Evolutionary conservation across 2,329 filamentous ascomycete genomes (phyloP).

Genomic region (Colletotrichum echinochloae): DNA sequence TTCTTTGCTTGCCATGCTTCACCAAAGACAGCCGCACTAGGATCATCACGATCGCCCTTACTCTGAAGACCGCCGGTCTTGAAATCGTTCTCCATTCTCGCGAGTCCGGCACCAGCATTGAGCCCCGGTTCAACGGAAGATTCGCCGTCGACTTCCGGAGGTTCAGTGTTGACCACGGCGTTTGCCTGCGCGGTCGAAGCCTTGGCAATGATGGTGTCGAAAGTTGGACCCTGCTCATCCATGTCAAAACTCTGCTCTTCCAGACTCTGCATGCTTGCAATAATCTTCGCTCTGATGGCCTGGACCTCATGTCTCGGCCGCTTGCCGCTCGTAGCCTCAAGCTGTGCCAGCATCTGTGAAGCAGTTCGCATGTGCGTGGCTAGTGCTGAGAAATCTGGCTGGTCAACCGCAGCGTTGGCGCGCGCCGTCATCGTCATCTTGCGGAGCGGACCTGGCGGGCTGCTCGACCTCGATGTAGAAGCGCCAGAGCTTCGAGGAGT

Average conservation of each 20-base stretch:
- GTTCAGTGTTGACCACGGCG: slow-evolving; percentile 54
- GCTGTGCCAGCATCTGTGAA: slow-evolving; percentile 86
- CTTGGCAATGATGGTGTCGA: slow-evolving; percentile 85
- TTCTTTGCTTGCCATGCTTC: slow-evolving; percentile 89
- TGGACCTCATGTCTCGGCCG: slow-evolving; percentile 84
- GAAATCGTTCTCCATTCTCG: slow-evolving; percentile 89
- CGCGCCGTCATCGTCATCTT: slow-evolving; percentile 71
- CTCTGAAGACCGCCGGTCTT: slow-evolving; percentile 87
- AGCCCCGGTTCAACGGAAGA: slow-evolving; percentile 63
- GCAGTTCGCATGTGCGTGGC: slow-evolving; percentile 90
- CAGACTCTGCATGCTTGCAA: slow-evolving; percentile 88
- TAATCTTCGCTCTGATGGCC: slow-evolving; percentile 86
- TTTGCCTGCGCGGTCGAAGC: slow-evolving; percentile 66
- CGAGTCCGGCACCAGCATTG: slow-evolving; percentile 79
- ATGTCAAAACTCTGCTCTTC: slow-evolving; percentile 87
- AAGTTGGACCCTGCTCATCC: slow-evolving; percentile 78
- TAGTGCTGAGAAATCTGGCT: slow-evolving; percentile 84
- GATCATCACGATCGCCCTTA: slow-evolving; percentile 85
- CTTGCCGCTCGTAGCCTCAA: slow-evolving; percentile 84
- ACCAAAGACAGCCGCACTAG: slow-evolving; percentile 86
- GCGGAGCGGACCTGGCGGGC: slow-evolving; percentile 71
- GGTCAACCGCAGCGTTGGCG: slow-evolving; percentile 70
- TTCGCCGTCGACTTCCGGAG: slow-evolving; percentile 68
- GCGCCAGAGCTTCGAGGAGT: slow-evolving; percentile 78
- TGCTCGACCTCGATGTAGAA: slow-evolving; percentile 74